Conservation (phyloP, 2,329 filamentous ascomycete species). For the Sphaerulina musiva region DNA sequence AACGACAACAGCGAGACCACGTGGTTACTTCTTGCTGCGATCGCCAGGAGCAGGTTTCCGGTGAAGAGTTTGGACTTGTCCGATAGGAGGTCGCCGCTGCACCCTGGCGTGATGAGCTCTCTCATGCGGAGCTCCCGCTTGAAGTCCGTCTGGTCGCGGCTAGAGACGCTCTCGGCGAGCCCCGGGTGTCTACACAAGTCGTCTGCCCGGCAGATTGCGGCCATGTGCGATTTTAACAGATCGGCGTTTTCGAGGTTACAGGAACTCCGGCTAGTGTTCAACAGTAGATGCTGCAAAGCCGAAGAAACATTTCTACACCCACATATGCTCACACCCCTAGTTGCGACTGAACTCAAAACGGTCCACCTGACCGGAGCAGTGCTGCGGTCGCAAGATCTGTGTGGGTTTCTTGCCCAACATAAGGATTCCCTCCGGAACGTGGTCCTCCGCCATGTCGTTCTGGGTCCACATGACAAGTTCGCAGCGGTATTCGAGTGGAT, state of each 20-base stretch:
- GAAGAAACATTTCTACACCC: neutral
- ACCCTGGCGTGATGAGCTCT: neutral
- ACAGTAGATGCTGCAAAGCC: neutral
- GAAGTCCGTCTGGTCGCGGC: neutral
- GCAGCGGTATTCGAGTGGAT: constrained; percentile 4
- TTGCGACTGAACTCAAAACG: neutral
- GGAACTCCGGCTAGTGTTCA: constrained; percentile 2
- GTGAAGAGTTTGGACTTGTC: neutral
- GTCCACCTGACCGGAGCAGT: constrained; percentile 2
- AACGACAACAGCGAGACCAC: constrained; percentile 4
- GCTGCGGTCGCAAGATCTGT: constrained; percentile 1
- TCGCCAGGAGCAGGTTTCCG: constrained; percentile 1
- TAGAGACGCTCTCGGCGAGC: neutral
- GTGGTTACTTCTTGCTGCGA: constrained; percentile 1
- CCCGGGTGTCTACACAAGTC: constrained; percentile 1
- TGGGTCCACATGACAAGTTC: constrained; percentile 2
- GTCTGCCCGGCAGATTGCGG: neutral
- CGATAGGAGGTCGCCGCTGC: neutral
- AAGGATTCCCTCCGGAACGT: neutral
- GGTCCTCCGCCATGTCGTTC: constrained; percentile 1
- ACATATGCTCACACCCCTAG: neutral
- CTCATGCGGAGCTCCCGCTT: neutral
- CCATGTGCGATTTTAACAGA: neutral
- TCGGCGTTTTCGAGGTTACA: neutral
- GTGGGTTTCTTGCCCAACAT: neutral